A percentile compares a stretch with the other conserved stretches of the same genome.
Conservation (phyloP, 2,329 filamentous ascomycete genomes). For the Aquanectria penicillioides region DNA sequence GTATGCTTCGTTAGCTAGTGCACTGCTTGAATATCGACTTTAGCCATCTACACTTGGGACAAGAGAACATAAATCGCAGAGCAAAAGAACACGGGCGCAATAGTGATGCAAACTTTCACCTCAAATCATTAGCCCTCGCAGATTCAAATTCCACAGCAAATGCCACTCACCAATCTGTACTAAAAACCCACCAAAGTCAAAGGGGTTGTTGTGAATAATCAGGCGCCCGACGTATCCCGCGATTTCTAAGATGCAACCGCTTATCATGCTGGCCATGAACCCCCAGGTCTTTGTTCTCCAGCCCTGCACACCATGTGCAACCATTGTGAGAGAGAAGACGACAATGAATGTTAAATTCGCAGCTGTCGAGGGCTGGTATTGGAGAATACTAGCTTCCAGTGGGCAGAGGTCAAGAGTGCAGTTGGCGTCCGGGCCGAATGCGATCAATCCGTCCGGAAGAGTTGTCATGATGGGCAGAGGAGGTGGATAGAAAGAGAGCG, state of each 20-base stretch:
- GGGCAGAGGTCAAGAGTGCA: slow-evolving; percentile 59
- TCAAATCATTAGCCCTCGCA: not conserved
- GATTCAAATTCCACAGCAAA: not conserved
- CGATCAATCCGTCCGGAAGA: no score
- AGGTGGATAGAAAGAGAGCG: no score
- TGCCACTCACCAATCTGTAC: slow-evolving; percentile 63
- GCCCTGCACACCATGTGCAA: slow-evolving; percentile 51
- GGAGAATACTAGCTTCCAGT: slow-evolving; percentile 51
- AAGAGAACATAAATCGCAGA: slow-evolving; percentile 25
- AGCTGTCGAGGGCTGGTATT: slow-evolving; percentile 52
- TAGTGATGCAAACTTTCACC: slow-evolving; percentile 34
- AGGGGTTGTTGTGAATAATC: slow-evolving; percentile 63
- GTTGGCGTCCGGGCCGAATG: slow-evolving; percentile 57
- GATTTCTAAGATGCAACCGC: slow-evolving; percentile 64
- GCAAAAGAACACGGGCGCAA: slow-evolving; percentile 32
- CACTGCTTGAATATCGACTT: not conserved
- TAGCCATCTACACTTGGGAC: slow-evolving; percentile 17
- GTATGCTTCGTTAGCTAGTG: not conserved
- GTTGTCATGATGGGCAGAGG: no score
- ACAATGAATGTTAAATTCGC: slow-evolving; percentile 58
- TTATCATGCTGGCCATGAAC: slow-evolving; percentile 57
- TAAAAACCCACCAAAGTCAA: slow-evolving; percentile 64
- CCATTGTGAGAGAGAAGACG: slow-evolving; percentile 55
- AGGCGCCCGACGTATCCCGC: slow-evolving; percentile 68
- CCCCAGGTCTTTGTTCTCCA: slow-evolving; percentile 51